phyloP scores from a whole-genome alignment of 1,284 basidiomycete species.

The Sparassis latifolia region DNA sequence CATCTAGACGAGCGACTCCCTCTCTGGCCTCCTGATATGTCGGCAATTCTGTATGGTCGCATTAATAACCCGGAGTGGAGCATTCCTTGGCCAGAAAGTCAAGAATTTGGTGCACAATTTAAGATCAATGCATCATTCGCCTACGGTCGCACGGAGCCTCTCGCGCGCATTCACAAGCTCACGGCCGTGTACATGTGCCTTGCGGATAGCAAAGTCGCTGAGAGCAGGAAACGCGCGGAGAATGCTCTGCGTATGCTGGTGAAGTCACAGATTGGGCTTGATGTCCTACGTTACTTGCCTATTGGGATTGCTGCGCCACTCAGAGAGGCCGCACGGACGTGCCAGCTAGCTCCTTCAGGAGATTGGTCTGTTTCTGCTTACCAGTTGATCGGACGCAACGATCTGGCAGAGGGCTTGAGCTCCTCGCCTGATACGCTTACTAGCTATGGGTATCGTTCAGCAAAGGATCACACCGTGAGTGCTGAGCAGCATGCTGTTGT shows the following conservation, averaged over 20 bases:
- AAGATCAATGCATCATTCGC: slow-evolving; percentile 49
- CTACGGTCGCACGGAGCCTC: slow-evolving; percentile 53
- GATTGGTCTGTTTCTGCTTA: slow-evolving; percentile 73
- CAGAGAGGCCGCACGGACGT: slow-evolving; percentile 75
- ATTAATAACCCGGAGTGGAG: slow-evolving; percentile 64
- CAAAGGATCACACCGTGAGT: slow-evolving; percentile 57
- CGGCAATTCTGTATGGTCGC: slow-evolving; percentile 54
- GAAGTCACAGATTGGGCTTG: slow-evolving; percentile 37
- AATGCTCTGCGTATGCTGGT: slow-evolving; percentile 60
- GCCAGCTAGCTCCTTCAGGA: slow-evolving; percentile 70
- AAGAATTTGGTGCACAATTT: slow-evolving; percentile 43
- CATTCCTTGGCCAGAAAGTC: slow-evolving; percentile 45
- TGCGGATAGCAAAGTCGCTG: slow-evolving; percentile 41
- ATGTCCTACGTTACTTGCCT: slow-evolving; percentile 51
- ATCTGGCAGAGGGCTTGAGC: slow-evolving; percentile 60
- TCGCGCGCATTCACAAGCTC: slow-evolving; percentile 43
- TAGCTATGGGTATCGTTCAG: slow-evolving; percentile 45
- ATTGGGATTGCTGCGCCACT: slow-evolving; percentile 76
- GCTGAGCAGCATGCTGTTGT: not conserved
- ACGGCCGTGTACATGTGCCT: slow-evolving; percentile 50
- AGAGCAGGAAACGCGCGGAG: slow-evolving; percentile 57
- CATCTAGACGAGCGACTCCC: slow-evolving; percentile 60
- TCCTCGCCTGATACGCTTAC: slow-evolving; percentile 35
- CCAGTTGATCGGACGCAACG: slow-evolving; percentile 71
- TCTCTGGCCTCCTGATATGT: slow-evolving; percentile 64